phyloP scores from a whole-genome alignment of 2,329 filamentous ascomycete genomes.

The Pseudocercospora macadamiae region DNA sequence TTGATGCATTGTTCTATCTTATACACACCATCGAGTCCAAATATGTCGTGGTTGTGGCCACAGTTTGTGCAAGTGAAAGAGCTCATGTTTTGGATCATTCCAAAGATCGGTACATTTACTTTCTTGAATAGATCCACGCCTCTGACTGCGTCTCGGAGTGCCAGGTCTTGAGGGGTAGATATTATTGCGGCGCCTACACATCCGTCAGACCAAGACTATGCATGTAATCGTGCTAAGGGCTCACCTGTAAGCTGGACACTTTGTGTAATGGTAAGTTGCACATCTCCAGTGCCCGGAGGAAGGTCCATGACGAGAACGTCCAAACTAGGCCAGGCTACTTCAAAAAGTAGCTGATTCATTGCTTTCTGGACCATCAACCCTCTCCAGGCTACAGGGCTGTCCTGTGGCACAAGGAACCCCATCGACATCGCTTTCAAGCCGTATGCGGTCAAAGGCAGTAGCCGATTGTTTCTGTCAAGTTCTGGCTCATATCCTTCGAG shows the following conservation, averaged over 20 bases:
- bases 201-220: too few relatives aligned
- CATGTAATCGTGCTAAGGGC: too few relatives aligned
- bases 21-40: slow-evolving; percentile 39
- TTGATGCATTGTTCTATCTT: background rate
- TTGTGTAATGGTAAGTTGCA: slow-evolving; percentile 94
- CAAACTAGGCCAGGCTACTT: slow-evolving; percentile 89
- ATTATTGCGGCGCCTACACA: slow-evolving; percentile 78
- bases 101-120: slow-evolving; percentile 77
- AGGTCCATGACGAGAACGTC: slow-evolving; percentile 89
- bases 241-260: slow-evolving; percentile 74
- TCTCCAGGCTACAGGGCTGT: slow-evolving; percentile 88
- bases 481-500: slow-evolving; percentile 39
- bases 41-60: slow-evolving; percentile 40
- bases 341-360: slow-evolving; percentile 89
- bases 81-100: slow-evolving; percentile 91
- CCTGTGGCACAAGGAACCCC: slow-evolving; percentile 83
- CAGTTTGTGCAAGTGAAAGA: slow-evolving; percentile 75
- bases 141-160: slow-evolving; percentile 86
- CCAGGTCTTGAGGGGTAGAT: slow-evolving; percentile 90
- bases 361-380: slow-evolving; percentile 98
- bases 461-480: slow-evolving; percentile 62
- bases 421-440: slow-evolving; percentile 98
- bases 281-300: slow-evolving; percentile 92
- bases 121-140: slow-evolving; percentile 92
- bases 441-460: slow-evolving; percentile 89